Percentiles rank a stretch among this genome's conserved stretches.
Evolutionary conservation across 345 rosid species (phyloP).

Genomic region (Moricandia arvensis): DNA sequence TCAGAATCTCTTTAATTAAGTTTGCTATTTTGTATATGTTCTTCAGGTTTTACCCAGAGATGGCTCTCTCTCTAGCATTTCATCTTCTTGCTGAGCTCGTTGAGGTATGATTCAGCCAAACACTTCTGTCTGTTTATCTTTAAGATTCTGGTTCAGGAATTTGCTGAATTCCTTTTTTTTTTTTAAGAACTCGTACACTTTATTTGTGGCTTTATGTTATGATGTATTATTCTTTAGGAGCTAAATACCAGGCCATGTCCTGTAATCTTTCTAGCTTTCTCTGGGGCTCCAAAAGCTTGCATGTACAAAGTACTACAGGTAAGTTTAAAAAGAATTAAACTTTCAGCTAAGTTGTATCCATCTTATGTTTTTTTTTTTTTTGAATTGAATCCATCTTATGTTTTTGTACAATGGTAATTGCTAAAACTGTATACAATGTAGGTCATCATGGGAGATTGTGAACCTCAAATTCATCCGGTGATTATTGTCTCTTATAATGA

Average conservation of each 20-base stretch:
- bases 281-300: constrained; percentile 90
- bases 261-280: constrained; percentile 70
- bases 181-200: background rate
- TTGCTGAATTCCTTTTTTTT: background rate
- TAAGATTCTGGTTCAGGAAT: background rate
- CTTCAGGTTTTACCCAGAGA: constrained; percentile 73
- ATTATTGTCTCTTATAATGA: constrained; percentile 12
- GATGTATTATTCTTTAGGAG: constrained; percentile 44
- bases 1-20: constrained; percentile 15
- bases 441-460: constrained; percentile 43
- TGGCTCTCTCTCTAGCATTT: constrained; percentile 72
- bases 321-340: background rate
- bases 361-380: too few relatives aligned
- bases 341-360: background rate
- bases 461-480: constrained; percentile 64
- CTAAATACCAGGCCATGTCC: constrained; percentile 66
- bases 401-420: background rate
- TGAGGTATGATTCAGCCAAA: constrained; percentile 48
- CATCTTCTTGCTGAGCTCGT: constrained; percentile 65
- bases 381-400: too few relatives aligned
- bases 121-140: background rate
- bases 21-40: constrained; percentile 12
- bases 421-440: background rate
- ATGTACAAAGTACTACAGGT: constrained; percentile 89
- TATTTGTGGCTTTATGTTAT: background rate